Conservation (phyloP, 257 asterid species). For the Solanum raphanifolium region DNA sequence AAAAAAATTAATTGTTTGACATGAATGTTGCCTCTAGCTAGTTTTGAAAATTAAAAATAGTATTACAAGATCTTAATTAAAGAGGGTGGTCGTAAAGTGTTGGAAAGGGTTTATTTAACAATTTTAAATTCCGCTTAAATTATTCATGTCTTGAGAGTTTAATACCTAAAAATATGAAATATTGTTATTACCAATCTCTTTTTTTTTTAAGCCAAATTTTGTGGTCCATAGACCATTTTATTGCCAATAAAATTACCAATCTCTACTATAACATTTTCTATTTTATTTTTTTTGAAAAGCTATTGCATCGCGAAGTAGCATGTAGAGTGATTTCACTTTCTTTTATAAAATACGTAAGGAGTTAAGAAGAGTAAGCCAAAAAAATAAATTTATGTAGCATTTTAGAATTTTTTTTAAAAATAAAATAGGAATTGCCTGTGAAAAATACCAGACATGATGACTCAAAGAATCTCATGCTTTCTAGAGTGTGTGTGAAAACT, state of each 20-base stretch:
- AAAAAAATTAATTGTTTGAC: not conserved
- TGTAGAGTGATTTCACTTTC: not conserved
- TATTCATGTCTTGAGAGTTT: not conserved
- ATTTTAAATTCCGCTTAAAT: not conserved
- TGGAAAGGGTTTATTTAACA: not conserved
- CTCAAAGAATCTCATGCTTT: constrained; percentile 37
- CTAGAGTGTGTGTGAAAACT: constrained; percentile 10
- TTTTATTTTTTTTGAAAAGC: not conserved
- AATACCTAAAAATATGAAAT: not conserved
- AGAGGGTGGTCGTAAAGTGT: not conserved
- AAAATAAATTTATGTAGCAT: not conserved
- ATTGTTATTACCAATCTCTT: not conserved
- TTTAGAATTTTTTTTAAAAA: not conserved
- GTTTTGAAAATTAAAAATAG: constrained; percentile 14
- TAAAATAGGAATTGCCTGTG: constrained; percentile 26
- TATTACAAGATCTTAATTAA: constrained; percentile 8
- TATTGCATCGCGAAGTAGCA: not conserved
- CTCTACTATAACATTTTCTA: not conserved
- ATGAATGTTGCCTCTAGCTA: constrained; percentile 11
- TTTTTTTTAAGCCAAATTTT: too few species aligned
- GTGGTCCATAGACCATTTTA: too few species aligned
- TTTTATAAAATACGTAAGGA: not conserved
- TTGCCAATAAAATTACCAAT: too few species aligned
- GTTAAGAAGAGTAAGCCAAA: not conserved
- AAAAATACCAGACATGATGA: constrained; percentile 9